phyloP scores from a whole-genome alignment of 2,329 filamentous ascomycete species.

The Trichocomaceae sp. region DNA sequence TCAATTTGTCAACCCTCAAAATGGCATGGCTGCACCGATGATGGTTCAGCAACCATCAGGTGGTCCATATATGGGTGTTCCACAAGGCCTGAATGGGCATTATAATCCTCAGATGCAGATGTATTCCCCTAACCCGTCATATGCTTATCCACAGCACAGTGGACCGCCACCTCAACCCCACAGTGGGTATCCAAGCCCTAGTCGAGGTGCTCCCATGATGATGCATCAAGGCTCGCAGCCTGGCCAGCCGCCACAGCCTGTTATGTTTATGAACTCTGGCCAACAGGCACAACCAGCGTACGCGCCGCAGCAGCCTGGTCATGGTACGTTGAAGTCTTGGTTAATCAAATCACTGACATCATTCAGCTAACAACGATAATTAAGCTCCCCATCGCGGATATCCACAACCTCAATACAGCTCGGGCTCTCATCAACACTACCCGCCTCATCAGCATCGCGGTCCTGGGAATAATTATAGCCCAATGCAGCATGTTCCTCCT shows the following conservation, averaged over 20 bases:
- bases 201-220: slow-evolving; percentile 85
- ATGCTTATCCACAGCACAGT: slow-evolving; percentile 56
- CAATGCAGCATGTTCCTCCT: slow-evolving; percentile 39
- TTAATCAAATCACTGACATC: neutral
- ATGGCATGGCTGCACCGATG: slow-evolving; percentile 68
- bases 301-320: slow-evolving; percentile 61
- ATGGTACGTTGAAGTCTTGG: slow-evolving; percentile 55
- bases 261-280: slow-evolving; percentile 69
- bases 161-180: slow-evolving; percentile 48
- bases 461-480: slow-evolving; percentile 51
- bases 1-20: slow-evolving; percentile 66
- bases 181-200: slow-evolving; percentile 81
- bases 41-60: slow-evolving; percentile 71
- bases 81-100: slow-evolving; percentile 61
- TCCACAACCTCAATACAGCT: slow-evolving; percentile 56
- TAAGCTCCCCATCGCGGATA: slow-evolving; percentile 56
- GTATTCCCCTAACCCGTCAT: slow-evolving; percentile 69
- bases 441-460: slow-evolving; percentile 51
- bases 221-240: slow-evolving; percentile 90
- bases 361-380: slow-evolving; percentile 4
- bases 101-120: slow-evolving; percentile 69
- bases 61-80: slow-evolving; percentile 63
- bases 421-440: slow-evolving; percentile 62
- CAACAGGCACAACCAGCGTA: slow-evolving; percentile 71
- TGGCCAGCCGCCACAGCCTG: slow-evolving; percentile 61